Percentiles rank a stretch among this genome's conserved stretches.
These are phyloP conservation scores for Trebouxia sp. DNA, from an alignment of 139 green algal species.

Conservation along the genomic window DNA sequence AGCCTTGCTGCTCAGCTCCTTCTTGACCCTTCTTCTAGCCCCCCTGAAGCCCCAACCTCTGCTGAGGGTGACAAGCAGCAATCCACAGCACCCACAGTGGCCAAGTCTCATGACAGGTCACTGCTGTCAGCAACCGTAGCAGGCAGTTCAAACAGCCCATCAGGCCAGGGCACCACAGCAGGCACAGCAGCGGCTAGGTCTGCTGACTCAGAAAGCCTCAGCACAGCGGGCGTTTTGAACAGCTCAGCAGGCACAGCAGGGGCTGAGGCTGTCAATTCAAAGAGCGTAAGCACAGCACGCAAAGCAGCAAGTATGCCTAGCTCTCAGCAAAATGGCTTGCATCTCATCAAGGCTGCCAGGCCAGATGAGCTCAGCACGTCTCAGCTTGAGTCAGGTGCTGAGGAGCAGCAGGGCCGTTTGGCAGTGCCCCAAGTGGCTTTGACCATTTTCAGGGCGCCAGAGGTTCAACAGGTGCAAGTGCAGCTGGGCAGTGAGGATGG, in stretches of 20 bases:
- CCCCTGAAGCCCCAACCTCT: neutral
- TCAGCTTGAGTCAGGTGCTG: too few relatives aligned
- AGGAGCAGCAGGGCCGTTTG: neutral
- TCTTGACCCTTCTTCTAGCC: neutral
- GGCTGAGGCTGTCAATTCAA: too few relatives aligned
- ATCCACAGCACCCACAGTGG: too few relatives aligned
- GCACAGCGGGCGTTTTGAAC: too few relatives aligned
- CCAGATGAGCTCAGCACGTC: neutral
- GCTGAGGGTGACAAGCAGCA: too few relatives aligned
- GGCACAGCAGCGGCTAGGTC: neutral
- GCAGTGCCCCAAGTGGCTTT: constrained; percentile 39
- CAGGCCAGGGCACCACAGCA: too few relatives aligned
- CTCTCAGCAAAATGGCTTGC: too few relatives aligned
- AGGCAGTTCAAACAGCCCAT: too few relatives aligned
- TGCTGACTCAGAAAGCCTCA: too few relatives aligned
- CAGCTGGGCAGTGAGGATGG: constrained; percentile 66
- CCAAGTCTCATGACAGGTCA: too few relatives aligned
- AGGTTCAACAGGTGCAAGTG: constrained; percentile 61
- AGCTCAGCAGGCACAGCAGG: too few relatives aligned
- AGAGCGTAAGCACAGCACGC: neutral
- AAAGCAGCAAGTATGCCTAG: neutral
- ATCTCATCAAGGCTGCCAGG: constrained; percentile 12
- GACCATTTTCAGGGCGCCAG: constrained; percentile 50
- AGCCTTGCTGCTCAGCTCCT: neutral
- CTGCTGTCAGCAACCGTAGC: too few relatives aligned